Conservation (phyloP, 306 rosid species). For the Prunus dulcis region DNA sequence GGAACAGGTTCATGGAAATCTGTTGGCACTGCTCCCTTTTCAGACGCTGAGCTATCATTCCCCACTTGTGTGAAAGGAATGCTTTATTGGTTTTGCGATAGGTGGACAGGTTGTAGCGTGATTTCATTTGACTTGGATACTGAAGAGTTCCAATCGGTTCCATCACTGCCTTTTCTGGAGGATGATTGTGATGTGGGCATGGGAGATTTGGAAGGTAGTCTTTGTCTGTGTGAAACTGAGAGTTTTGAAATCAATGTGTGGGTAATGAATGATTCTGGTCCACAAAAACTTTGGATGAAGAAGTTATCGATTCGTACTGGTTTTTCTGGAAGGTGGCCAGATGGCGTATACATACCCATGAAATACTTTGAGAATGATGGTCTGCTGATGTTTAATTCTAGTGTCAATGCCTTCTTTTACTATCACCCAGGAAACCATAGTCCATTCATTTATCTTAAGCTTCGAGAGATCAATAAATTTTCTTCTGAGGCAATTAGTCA, state of each 20-base stretch:
- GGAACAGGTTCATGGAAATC: constrained; percentile 5
- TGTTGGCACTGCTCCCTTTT: background rate
- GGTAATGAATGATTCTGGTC: constrained; percentile 3
- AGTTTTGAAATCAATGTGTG: background rate
- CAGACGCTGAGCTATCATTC: background rate
- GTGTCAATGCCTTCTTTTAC: background rate
- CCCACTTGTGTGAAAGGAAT: constrained; percentile 16
- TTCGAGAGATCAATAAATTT: background rate
- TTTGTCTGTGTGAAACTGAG: background rate
- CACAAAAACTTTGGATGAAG: background rate
- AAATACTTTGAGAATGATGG: background rate
- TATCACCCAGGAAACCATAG: background rate
- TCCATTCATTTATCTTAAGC: background rate
- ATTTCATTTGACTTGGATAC: constrained; percentile 9
- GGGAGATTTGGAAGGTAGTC: background rate
- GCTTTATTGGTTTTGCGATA: constrained; percentile 6
- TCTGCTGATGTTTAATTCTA: background rate
- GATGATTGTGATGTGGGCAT: background rate
- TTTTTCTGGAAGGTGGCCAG: background rate
- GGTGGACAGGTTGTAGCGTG: accelerated
- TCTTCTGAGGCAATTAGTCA: background rate
- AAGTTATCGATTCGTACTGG: background rate
- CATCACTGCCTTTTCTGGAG: background rate
- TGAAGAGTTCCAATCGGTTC: constrained; percentile 10
- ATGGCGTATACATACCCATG: constrained; percentile 5